Evolutionary conservation across 495 filamentous ascomycete genomes (phyloP), one percentile per base, ranked within the genome.

Genomic region (Aspergillus homomorphus): DNA sequence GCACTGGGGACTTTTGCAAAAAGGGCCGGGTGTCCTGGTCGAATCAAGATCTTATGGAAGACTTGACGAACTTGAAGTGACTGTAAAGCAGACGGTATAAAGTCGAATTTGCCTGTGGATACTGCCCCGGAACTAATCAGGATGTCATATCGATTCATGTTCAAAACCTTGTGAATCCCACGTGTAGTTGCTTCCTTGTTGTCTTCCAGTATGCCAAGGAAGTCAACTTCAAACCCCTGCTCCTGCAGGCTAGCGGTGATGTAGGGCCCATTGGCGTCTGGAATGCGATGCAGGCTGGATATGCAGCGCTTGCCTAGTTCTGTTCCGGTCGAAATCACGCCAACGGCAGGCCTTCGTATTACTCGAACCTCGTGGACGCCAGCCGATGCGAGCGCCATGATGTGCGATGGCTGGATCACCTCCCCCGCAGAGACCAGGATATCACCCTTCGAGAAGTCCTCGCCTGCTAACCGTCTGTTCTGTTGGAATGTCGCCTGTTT

Each of bases 361-460:
- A 64, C 62, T 0, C 42, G 33, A 9, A 64, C 24, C 12, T 53
- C 54, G 1, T 14, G 26, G 20, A 57, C 9, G 1, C 57, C 53
- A 2, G 58, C 57, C 7, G 62, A 60, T n/a, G 62, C 57, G 54
- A 64, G 38, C 21, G 62, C 53, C 57, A 64, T 57, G 49, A 64
- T 33, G 43, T 64, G 62, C 24, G 42, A 33, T 1, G 62, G 51
- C 20, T 42, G 23, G 20, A 64, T 38, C 10, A 52, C 23, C 23
- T 51, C 49, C 2, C 52, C 50, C 1, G 23, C 46, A 8, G 43
- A 26, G 42, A 64, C 7, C 14, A 64, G 44, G 1, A 44, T n/a
- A 46, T 64, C 62, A 12, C 51, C 22, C 12, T 20, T 12, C 24
- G 16, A 22, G 44, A 64, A 64, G 38, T 64, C 62, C 18, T 41